phyloP scores from a whole-genome alignment of 345 rosid genomes.

The Brassica incana region DNA sequence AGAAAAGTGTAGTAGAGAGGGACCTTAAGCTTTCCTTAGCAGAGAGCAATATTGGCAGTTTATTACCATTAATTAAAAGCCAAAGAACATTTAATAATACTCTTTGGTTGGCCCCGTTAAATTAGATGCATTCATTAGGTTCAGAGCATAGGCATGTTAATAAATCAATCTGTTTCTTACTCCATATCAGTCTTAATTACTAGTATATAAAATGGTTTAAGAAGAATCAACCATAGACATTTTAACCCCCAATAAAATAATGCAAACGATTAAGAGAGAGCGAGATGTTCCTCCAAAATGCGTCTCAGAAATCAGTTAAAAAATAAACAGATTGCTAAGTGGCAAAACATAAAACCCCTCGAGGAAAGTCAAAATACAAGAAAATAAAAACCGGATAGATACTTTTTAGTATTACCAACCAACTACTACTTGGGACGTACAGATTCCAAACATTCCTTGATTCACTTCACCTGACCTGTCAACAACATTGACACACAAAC shows the following conservation, averaged over 20 bases:
- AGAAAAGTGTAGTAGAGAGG: no score
- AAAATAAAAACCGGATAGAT: background rate
- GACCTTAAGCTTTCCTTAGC: no score
- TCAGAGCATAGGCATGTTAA: background rate
- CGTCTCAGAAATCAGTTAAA: constrained; percentile 4
- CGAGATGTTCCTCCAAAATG: constrained; percentile 28
- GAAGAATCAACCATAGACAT: background rate
- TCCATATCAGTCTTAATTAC: background rate
- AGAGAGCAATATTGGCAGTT: background rate
- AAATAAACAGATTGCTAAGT: constrained; percentile 9
- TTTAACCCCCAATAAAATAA: background rate
- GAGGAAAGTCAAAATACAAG: constrained; percentile 14
- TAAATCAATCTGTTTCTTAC: background rate
- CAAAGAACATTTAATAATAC: background rate
- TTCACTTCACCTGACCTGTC: background rate
- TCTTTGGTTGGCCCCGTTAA: constrained; percentile 24
- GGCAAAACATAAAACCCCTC: background rate
- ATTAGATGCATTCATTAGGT: constrained; percentile 11
- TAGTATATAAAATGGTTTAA: background rate
- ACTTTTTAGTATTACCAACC: background rate
- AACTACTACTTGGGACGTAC: background rate
- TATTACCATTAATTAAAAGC: background rate
- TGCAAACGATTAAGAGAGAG: constrained; percentile 15
- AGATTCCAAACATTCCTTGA: background rate
- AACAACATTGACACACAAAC: background rate